Evolutionary conservation across 2,329 filamentous ascomycete species (phyloP).

Genomic region (Grosmannia huntii): DNA sequence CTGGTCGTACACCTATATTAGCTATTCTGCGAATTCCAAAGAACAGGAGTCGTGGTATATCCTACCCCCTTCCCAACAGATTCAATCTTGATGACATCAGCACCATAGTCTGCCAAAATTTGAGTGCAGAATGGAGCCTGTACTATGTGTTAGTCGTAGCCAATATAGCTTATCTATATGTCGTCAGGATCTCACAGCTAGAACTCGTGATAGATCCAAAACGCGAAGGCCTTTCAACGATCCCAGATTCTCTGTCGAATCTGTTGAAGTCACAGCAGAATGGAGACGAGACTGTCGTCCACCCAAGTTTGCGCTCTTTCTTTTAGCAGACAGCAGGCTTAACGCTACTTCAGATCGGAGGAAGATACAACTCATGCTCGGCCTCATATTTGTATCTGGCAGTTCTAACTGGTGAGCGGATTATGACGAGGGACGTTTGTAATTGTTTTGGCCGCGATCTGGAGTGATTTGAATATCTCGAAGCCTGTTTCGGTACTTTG

Average conservation of each 20-base stretch:
- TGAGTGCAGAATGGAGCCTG: constrained; percentile 24
- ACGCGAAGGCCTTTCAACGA: not conserved
- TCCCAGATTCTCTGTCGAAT: not conserved
- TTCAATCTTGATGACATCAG: constrained; percentile 29
- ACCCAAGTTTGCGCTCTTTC: not conserved
- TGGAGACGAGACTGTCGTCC: not conserved
- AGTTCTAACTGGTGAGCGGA: not conserved
- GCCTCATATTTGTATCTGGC: not conserved
- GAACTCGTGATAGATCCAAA: constrained; percentile 6
- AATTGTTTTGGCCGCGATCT: not conserved
- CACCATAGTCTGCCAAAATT: constrained; percentile 32
- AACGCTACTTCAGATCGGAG: not conserved
- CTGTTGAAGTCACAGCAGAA: not conserved
- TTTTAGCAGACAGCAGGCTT: not conserved
- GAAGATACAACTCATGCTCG: not conserved
- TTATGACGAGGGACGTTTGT: not conserved
- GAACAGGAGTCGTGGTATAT: not conserved
- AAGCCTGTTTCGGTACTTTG: not conserved
- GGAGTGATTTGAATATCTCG: not conserved
- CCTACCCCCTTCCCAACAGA: constrained; percentile 1
- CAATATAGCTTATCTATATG: not conserved
- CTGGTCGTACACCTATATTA: not conserved
- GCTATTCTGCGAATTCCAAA: not conserved
- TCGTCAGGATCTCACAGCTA: constrained; percentile 6
- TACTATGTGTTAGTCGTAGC: not conserved